A percentile compares a stretch with the other conserved stretches of the same genome.
These are phyloP conservation scores for Colletotrichum sp. DNA, from an alignment of 2,329 filamentous ascomycete species.

Conservation along the genomic window DNA sequence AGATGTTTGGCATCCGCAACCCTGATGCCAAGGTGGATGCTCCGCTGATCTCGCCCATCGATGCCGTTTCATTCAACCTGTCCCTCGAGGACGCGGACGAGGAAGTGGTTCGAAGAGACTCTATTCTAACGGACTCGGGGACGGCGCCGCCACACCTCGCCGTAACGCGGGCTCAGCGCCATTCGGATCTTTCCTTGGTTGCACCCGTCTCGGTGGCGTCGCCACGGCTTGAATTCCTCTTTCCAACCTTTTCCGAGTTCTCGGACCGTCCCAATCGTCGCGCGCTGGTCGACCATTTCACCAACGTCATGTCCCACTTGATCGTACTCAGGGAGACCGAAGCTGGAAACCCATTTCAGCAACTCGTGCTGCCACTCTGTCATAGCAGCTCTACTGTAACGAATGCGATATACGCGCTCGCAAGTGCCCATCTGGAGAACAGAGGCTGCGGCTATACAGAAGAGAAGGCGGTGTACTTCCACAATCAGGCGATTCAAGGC, in stretches of 20 bases:
- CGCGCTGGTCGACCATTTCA: slow-evolving; percentile 65
- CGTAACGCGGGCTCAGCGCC: slow-evolving; percentile 19
- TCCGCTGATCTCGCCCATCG: slow-evolving; percentile 34
- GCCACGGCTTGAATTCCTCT: slow-evolving; percentile 54
- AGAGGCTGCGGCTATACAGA: slow-evolving; percentile 47
- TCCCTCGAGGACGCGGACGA: slow-evolving; percentile 28
- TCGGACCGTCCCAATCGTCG: slow-evolving; percentile 59
- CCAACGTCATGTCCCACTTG: slow-evolving; percentile 68
- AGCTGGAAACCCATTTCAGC: slow-evolving; percentile 66
- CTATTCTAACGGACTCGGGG: slow-evolving; percentile 28
- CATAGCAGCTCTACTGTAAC: slow-evolving; percentile 66
- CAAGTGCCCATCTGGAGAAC: slow-evolving; percentile 83
- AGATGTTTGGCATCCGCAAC: slow-evolving; percentile 6
- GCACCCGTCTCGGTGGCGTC: slow-evolving; percentile 40
- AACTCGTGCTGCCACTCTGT: slow-evolving; percentile 66
- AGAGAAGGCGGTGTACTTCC: slow-evolving; percentile 64
- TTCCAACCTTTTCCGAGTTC: slow-evolving; percentile 63
- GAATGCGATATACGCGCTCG: slow-evolving; percentile 84
- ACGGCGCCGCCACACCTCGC: neutral
- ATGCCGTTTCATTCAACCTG: slow-evolving; percentile 36
- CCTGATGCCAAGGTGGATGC: slow-evolving; percentile 10
- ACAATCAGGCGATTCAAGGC: slow-evolving; percentile 64
- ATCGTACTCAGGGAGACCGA: slow-evolving; percentile 67
- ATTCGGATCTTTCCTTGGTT: slow-evolving; percentile 32
- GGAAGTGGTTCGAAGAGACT: slow-evolving; percentile 22